Conservation (phyloP, 148 eudicot genomes). For the Camellia granthamiana region DNA sequence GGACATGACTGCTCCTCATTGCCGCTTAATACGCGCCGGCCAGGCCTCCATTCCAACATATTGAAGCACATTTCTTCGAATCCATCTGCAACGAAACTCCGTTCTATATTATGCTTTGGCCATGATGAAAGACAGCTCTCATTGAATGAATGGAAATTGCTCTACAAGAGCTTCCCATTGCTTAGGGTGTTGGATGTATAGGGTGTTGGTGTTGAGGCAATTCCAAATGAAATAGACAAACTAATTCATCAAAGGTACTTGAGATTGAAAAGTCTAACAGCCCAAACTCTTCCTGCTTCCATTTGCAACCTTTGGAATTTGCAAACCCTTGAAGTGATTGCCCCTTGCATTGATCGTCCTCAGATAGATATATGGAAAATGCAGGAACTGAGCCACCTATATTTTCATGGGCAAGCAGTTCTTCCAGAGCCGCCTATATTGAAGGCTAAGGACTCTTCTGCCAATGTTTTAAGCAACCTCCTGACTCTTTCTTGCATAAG, state of each 20-base stretch:
- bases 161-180: background rate
- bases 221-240: background rate
- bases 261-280: background rate
- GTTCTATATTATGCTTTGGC: background rate
- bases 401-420: background rate
- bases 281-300: background rate
- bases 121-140: background rate
- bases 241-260: background rate
- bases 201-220: background rate
- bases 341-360: background rate
- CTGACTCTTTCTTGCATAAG: background rate
- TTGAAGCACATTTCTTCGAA: background rate
- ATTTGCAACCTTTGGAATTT: background rate
- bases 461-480: background rate
- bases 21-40: background rate
- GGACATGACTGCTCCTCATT: background rate
- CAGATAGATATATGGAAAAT: background rate
- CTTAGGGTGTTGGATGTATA: background rate
- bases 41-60: background rate
- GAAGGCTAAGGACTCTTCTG: background rate
- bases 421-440: background rate
- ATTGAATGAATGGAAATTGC: background rate
- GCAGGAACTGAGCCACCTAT: background rate
- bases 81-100: background rate
- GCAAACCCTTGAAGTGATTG: background rate